Evolutionary conservation across 2,329 filamentous ascomycete genomes (phyloP), one percentile per base, ranked within the genome.

Genomic region (Dactylonectria macrodidyma): DNA sequence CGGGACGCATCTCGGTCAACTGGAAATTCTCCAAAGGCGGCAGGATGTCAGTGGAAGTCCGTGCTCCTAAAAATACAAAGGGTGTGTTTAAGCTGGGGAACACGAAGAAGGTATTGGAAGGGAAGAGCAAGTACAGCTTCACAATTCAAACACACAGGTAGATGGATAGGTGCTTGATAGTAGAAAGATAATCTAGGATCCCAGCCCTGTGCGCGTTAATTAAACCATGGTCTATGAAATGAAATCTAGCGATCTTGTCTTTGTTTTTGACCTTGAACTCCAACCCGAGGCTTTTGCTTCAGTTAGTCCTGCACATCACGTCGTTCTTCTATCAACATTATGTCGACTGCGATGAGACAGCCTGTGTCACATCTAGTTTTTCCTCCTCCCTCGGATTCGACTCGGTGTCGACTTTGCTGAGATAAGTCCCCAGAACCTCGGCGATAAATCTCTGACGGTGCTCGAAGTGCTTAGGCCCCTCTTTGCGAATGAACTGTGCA

Each of bases 361-460:
- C 3, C 6, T 22, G 50, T 34, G 19, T n/a, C 50, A 24, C 51
- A 14, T 6, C 4, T 1, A 3, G n/a, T 7, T 12, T 30, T 22
- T 54, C 33, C 6, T 54, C 14, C 1, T 22, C 30, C 9, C 9
- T n/a, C 16, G 8, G 48, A 11, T 34, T 16, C 24, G 16, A 26
- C n/a, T 19, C 50, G 9, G 34, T 2, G 5, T 54, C n/a, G 22
- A 11, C 22, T 16, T 58, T 38, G 4, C 22, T 55, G 1, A 75
- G 2, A 11, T 74, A 63, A 0, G 70, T 70, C 2, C 73, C 69
- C 11, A 75, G 9, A 0, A 67, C 50, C 1, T 75, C 73, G 3
- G 71, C 44, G 3, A 75, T n/a, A 11, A 75, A 75, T 1, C 73
- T 36, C 7, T 73, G 66, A 0, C 71, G 59, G 3, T 74, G 62